phyloP scores from a whole-genome alignment of 2,329 filamentous ascomycete genomes.

The Ilyonectria destructans region DNA sequence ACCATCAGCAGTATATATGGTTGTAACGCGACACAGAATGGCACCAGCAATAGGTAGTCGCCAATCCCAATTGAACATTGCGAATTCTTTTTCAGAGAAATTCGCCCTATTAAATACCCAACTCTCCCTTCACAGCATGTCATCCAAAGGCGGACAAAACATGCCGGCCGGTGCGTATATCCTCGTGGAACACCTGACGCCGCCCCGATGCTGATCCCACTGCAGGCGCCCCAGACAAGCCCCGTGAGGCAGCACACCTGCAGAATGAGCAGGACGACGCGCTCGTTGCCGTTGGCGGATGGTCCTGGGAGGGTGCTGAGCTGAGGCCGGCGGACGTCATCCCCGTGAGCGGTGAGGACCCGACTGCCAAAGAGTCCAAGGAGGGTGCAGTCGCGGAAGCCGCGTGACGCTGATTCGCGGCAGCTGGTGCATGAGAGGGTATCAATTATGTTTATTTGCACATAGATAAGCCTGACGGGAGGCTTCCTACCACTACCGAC shows the following conservation, averaged over 20 bases:
- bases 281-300: slow-evolving; percentile 10
- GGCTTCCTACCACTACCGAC: not conserved
- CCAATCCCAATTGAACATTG: not conserved
- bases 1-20: not conserved
- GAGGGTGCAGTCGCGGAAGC: slow-evolving; percentile 17
- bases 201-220: not conserved
- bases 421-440: slow-evolving; percentile 12
- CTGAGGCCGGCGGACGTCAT: not conserved
- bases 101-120: not conserved
- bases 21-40: not conserved
- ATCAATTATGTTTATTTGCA: slow-evolving; percentile 18
- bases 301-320: slow-evolving; percentile 7
- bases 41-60: too few relatives aligned
- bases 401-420: not conserved
- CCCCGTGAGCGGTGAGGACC: not conserved
- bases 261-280: slow-evolving; percentile 19
- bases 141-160: not conserved
- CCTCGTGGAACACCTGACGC: not conserved
- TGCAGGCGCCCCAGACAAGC: not conserved
- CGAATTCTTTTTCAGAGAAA: not conserved
- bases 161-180: not conserved
- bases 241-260: not conserved
- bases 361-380: not conserved
- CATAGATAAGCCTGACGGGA: slow-evolving; percentile 7
- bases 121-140: not conserved